Conservation (phyloP, 2,329 filamentous ascomycete genomes). For the Colletotrichum australisinense region DNA sequence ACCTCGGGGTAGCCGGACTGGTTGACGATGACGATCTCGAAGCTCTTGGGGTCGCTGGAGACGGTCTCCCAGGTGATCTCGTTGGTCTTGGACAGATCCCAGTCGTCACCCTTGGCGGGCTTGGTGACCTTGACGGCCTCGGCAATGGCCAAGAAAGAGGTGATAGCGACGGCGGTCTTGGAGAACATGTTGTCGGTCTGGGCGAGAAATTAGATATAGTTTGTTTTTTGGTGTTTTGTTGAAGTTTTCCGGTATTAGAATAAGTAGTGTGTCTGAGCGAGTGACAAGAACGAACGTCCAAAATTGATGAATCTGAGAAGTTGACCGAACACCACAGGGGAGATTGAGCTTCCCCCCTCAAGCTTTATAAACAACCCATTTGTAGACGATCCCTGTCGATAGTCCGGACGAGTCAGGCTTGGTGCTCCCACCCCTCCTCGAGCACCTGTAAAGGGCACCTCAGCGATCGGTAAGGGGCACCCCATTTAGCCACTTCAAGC, state of each 20-base stretch:
- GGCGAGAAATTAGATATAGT: not conserved
- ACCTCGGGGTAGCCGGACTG: slow-evolving; percentile 16
- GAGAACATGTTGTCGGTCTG: slow-evolving; percentile 30
- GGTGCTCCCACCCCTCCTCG: slow-evolving; percentile 3
- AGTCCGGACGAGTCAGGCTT: slow-evolving; percentile 24
- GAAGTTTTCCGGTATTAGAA: slow-evolving; percentile 15
- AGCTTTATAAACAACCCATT: slow-evolving; percentile 33
- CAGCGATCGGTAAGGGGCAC: no score
- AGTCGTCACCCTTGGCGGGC: slow-evolving; percentile 30
- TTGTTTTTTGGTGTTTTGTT: not conserved
- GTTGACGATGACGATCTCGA: slow-evolving; percentile 32
- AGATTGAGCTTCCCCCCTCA: slow-evolving; percentile 11
- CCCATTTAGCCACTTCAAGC: no score
- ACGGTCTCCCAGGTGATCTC: slow-evolving; percentile 31
- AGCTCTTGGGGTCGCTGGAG: slow-evolving; percentile 20
- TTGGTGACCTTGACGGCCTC: slow-evolving; percentile 30
- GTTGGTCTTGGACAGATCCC: slow-evolving; percentile 32
- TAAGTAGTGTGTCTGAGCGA: slow-evolving; percentile 28
- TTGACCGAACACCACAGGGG: not conserved
- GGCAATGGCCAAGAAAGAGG: slow-evolving; percentile 27
- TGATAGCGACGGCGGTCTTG: slow-evolving; percentile 30
- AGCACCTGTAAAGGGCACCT: no score
- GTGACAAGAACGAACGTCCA: slow-evolving; percentile 33
- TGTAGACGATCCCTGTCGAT: slow-evolving; percentile 16
- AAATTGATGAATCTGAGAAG: slow-evolving; percentile 25